phyloP scores from a whole-genome alignment of 805 yeast species.

The Ogataea paraovalis region DNA sequence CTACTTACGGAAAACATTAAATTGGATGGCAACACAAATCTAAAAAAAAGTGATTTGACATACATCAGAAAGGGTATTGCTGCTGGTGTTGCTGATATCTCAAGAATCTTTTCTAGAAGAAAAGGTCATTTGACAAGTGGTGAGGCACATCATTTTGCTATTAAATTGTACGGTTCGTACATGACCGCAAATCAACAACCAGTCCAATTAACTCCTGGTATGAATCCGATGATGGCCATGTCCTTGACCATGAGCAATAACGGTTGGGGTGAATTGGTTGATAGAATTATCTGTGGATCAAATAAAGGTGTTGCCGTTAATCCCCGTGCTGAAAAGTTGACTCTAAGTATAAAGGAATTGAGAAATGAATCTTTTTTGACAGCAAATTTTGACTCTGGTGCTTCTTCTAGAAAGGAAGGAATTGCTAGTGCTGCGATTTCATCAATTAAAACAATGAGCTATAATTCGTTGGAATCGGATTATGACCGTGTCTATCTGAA shows the following conservation, averaged over 20 bases:
- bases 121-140: conserved; percentile 58
- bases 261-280: conserved; percentile 89
- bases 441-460: conserved; percentile 60
- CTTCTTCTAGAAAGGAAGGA: conserved; percentile 20
- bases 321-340: conserved; percentile 71
- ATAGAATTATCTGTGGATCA: conserved; percentile 72
- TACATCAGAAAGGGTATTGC: conserved; percentile 74
- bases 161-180: conserved; percentile 70
- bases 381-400: conserved; percentile 3
- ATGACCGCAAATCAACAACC: conserved; percentile 38
- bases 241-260: conserved; percentile 40
- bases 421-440: conserved; percentile 47
- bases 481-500: conserved; percentile 59
- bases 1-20: conserved; percentile 67
- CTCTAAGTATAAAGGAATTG: conserved; percentile 71
- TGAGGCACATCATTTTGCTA: conserved; percentile 64
- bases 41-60: conserved; percentile 21
- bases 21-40: conserved; percentile 22
- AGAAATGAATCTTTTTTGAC: conserved; percentile 36
- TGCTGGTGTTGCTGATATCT: conserved; percentile 83
- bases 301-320: conserved; percentile 74
- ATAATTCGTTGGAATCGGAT: conserved; percentile 56
- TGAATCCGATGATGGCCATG: conserved; percentile 35
- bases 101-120: conserved; percentile 67
- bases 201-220: conserved; percentile 24